A percentile compares a stretch with the other conserved stretches of the same genome.
phyloP scores from a whole-genome alignment of 2,329 filamentous ascomycete species.

The Cladorrhinum sp. region DNA sequence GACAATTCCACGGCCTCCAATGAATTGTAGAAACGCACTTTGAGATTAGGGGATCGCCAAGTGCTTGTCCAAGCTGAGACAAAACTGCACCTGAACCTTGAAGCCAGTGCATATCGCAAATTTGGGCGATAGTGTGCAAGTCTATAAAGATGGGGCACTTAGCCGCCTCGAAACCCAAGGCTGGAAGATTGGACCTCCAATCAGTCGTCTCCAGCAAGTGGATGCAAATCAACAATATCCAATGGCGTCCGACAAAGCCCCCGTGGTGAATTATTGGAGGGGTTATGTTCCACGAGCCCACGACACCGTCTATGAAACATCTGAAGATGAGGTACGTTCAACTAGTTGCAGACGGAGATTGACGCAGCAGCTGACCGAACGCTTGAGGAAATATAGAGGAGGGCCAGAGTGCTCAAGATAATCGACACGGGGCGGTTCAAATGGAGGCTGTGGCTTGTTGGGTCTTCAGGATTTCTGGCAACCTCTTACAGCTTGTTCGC shows the following conservation, averaged over 20 bases:
- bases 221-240: not conserved
- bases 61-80: too few species aligned
- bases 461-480: conserved; percentile 7
- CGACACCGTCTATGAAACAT: not conserved
- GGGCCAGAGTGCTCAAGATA: not conserved
- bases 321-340: not conserved
- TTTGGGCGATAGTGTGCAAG: too few species aligned
- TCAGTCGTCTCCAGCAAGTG: not conserved
- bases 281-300: not conserved
- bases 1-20: too few species aligned
- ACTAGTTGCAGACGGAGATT: not conserved
- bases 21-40: too few species aligned
- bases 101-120: too few species aligned
- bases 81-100: too few species aligned
- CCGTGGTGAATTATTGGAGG: not conserved
- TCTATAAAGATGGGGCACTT: too few species aligned
- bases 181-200: too few species aligned
- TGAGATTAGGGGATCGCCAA: too few species aligned
- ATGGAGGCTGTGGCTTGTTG: conserved; percentile 3
- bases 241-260: not conserved
- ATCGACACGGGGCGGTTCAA: conserved; percentile 4
- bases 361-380: not conserved
- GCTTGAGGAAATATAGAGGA: not conserved
- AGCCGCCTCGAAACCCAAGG: too few species aligned
- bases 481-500: conserved; percentile 4